Evolutionary conservation across 169 alveolate genomes (phyloP).

Genomic region (Theileria parva): DNA sequence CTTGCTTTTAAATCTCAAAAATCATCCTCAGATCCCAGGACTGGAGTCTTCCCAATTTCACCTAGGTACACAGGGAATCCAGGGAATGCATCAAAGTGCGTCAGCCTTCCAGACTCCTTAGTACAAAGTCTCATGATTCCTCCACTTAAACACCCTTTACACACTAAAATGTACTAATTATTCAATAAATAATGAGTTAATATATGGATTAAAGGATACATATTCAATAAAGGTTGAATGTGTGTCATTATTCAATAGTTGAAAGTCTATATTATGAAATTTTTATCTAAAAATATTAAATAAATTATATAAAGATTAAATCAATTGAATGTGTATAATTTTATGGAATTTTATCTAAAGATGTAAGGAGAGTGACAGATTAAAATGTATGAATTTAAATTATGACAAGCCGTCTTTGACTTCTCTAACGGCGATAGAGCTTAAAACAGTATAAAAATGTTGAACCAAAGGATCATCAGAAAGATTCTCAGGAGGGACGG

Average conservation of each 20-base stretch:
- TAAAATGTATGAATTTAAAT: background rate
- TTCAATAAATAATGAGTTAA: too few species aligned
- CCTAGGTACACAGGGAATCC: slow-evolving; percentile 19
- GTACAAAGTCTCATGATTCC: background rate
- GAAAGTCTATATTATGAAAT: too few species aligned
- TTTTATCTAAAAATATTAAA: too few species aligned
- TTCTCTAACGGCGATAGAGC: slow-evolving; percentile 37
- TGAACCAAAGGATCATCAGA: slow-evolving; percentile 42
- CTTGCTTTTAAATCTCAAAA: background rate
- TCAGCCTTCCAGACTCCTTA: background rate
- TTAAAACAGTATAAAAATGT: slow-evolving; percentile 40
- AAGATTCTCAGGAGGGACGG: slow-evolving; percentile 30
- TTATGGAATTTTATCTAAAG: too few species aligned
- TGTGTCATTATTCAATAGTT: too few species aligned
- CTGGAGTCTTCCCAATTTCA: background rate
- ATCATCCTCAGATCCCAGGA: background rate
- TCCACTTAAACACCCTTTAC: background rate
- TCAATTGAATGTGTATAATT: too few species aligned
- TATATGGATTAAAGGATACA: too few species aligned
- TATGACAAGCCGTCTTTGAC: slow-evolving; percentile 17
- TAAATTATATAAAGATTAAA: too few species aligned
- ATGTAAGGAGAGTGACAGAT: background rate
- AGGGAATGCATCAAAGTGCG: slow-evolving; percentile 32
- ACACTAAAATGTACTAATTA: too few species aligned
- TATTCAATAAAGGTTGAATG: too few species aligned